These are phyloP conservation scores for Botrytis aclada DNA, from an alignment of 2,329 filamentous ascomycete genomes.

Conservation along the genomic window DNA sequence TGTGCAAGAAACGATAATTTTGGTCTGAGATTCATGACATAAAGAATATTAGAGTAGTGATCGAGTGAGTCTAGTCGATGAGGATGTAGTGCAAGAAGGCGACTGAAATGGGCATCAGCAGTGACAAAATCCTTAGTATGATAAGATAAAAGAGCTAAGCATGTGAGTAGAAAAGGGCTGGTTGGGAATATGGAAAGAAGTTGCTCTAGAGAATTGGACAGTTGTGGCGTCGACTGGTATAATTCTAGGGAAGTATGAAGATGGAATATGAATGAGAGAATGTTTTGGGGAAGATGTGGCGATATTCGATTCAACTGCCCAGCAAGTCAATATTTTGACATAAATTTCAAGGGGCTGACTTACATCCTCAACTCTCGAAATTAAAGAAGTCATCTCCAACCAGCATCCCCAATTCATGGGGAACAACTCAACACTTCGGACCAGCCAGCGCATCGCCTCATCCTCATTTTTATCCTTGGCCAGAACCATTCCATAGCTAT, in stretches of 20 bases:
- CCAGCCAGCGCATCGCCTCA: constrained; percentile 79
- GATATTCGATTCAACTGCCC: constrained; percentile 67
- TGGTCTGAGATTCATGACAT: constrained; percentile 82
- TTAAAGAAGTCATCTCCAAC: constrained; percentile 82
- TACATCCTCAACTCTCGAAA: constrained; percentile 79
- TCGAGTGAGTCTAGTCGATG: constrained; percentile 84
- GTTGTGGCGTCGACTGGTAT: constrained; percentile 75
- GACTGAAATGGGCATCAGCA: constrained; percentile 67
- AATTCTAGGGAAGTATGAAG: constrained; percentile 88
- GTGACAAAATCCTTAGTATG: constrained; percentile 79
- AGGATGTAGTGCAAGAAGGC: constrained; percentile 72
- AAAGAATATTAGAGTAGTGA: constrained; percentile 95
- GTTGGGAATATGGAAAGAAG: constrained; percentile 81
- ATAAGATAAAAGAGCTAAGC: constrained; percentile 82
- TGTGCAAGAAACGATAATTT: constrained; percentile 92
- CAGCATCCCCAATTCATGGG: constrained; percentile 98
- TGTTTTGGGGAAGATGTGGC: constrained; percentile 76
- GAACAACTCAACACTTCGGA: constrained; percentile 82
- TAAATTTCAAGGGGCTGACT: constrained; percentile 36
- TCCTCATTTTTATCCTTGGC: constrained; percentile 88
- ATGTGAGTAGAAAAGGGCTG: constrained; percentile 86
- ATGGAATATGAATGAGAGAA: constrained; percentile 92
- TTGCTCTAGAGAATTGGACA: constrained; percentile 72
- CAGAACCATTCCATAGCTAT: constrained; percentile 80
- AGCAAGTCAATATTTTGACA: constrained; percentile 33